phyloP scores from a whole-genome alignment of 441 rosid species.

The Gossypium armourianum region DNA sequence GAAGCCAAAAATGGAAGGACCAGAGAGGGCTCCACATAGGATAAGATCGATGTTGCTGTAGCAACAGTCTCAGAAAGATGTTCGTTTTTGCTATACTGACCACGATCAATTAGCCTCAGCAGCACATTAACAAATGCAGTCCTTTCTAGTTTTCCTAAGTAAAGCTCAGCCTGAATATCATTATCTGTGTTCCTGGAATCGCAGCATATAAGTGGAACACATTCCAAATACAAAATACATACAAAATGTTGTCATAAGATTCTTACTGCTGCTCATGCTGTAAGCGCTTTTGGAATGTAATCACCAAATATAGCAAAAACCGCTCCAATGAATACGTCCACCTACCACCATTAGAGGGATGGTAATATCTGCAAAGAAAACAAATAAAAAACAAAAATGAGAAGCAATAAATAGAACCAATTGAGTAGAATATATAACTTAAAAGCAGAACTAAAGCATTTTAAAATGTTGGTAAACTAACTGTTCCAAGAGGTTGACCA shows the following conservation, averaged over 20 bases:
- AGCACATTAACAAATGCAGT: conserved; percentile 56
- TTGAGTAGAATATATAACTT: conserved; percentile 15
- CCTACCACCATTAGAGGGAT: conserved; percentile 98
- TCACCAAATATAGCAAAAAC: conserved; percentile 64
- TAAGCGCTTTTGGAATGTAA: conserved; percentile 83
- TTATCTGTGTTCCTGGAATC: conserved; percentile 43
- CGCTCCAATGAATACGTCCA: conserved; percentile 97
- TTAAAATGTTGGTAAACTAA: conserved; percentile 42
- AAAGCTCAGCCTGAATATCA: conserved; percentile 29
- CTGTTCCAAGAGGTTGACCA: conserved; percentile 99
- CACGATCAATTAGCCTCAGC: conserved; percentile 84
- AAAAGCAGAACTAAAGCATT: conserved; percentile 20
- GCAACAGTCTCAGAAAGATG: conserved; percentile 98
- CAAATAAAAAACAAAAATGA: conserved; percentile 17
- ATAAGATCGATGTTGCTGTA: conserved; percentile 81
- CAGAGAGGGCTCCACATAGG: conserved; percentile 87
- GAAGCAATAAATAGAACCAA: conserved; percentile 19
- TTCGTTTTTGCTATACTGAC: conserved; percentile 97
- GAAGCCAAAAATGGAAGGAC: conserved; percentile 93
- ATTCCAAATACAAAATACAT: conserved; percentile 17
- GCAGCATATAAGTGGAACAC: conserved; percentile 22
- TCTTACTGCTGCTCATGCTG: conserved; percentile 83
- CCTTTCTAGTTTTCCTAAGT: conserved; percentile 69
- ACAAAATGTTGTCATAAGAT: conserved; percentile 20
- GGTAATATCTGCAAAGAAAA: conserved; percentile 58